Base-by-base conservation (phyloP, 257 asterid genomes). In the Ilex asprella region DNA sequence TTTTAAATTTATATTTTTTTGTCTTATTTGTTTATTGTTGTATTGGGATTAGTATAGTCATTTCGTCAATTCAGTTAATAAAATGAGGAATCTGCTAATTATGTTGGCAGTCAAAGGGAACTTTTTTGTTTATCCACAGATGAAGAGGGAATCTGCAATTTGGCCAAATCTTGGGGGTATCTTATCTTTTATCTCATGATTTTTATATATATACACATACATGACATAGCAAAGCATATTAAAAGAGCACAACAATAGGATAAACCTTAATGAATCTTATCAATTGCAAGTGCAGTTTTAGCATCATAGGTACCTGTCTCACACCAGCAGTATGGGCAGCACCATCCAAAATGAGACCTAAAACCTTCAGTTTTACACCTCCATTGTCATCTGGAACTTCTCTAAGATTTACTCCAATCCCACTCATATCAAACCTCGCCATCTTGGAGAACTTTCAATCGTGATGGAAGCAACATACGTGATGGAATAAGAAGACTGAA, bases 351-450 rank as follows among this genome's bases (percentile, higher is more conserved):
- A 92, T 84, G 68, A 92, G 86, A 56, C 99, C 99, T 59, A 89
- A 79, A 71, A 92, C 96, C 84, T 83, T 92, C 82, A 92, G 64
- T 78, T 79, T 89, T 69, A 73, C 67, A 70, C 63, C 79, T 75
- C 94, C 96, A 52, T 70, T 69, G 59, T 75, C 94, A 84, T 86
- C 89, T 61, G 95, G 96, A 61, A 89, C 79, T 80, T 92, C 97
- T 75, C 95, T 82, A 60, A 92, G 81, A 82, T 92, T 92, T 73
- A 92, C 76, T 67, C 99, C 99, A 62, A 92, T 87, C 66, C 97
- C 96, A 66, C 94, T 82, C 85, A 92, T 92, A 77, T 92, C 99
- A 69, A 87, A 92, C 78, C 92, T 85, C 60, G 95, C 95, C 97
- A 92, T 89, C 94, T 89, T 89, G 75, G 99, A 84, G 81, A 92